A percentile compares a stretch with the other conserved stretches of the same genome.
Conservation (phyloP, 2,329 filamentous ascomycete species). For the Nigrograna mackinnonii region DNA sequence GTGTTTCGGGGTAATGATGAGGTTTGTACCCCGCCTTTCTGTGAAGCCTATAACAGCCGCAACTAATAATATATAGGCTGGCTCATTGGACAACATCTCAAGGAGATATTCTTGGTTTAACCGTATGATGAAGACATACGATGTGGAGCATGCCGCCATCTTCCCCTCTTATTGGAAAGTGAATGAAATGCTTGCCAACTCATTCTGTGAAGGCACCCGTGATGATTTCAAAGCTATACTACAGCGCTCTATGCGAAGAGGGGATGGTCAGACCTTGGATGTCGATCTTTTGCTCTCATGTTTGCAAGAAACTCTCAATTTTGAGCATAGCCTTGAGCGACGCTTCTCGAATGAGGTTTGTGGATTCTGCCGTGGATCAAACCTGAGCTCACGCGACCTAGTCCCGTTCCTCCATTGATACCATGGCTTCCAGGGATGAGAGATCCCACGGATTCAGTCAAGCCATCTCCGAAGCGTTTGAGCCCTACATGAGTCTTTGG, state of each 20-base stretch:
- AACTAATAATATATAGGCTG: conserved; percentile 57
- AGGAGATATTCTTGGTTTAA: conserved; percentile 96
- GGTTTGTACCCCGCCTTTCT: conserved; percentile 23
- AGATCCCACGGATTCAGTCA: conserved; percentile 80
- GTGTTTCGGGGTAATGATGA: conserved; percentile 97
- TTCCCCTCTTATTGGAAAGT: conserved; percentile 90
- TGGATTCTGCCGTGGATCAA: conserved; percentile 1
- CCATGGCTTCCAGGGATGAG: conserved; percentile 77
- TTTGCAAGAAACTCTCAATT: conserved; percentile 93
- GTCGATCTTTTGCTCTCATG: conserved; percentile 88
- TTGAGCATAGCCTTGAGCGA: conserved; percentile 88
- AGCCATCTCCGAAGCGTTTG: conserved; percentile 93
- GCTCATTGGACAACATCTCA: conserved; percentile 94
- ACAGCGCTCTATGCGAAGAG: conserved; percentile 80
- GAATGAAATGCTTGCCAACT: conserved; percentile 84
- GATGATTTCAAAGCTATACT: conserved; percentile 95
- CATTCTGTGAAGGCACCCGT: conserved; percentile 92
- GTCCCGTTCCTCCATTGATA: conserved; percentile 84
- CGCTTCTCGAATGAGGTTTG: conserved; percentile 69
- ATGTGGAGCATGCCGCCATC: conserved; percentile 86
- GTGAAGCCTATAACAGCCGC: conserved; percentile 1
- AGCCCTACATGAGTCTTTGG: conserved; percentile 96
- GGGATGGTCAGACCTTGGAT: conserved; percentile 79
- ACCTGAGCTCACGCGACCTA: conserved; percentile 37
- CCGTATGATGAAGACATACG: conserved; percentile 92